Evolutionary conservation across 441 rosid genomes (phyloP).

Genomic region (Erodium texanum): DNA sequence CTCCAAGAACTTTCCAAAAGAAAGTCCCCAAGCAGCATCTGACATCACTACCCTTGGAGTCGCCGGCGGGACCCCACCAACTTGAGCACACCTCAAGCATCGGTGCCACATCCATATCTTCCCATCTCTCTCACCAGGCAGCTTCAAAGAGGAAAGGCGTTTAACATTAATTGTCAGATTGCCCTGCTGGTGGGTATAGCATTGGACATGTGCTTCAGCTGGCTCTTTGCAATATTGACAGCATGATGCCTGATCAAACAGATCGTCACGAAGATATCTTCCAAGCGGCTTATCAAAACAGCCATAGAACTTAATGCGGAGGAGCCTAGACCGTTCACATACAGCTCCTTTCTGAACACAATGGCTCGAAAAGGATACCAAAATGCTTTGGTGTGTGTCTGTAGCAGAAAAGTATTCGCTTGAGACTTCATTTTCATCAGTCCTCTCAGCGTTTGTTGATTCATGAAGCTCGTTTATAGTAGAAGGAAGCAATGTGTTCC

Average conservation of each 20-base stretch:
- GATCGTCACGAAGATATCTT: constrained; percentile 75
- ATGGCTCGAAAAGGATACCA: constrained; percentile 91
- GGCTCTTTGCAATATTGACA: constrained; percentile 88
- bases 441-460: constrained; percentile 30
- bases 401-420: constrained; percentile 85
- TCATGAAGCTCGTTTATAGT: constrained; percentile 25
- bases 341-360: constrained; percentile 96
- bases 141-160: constrained; percentile 54
- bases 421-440: constrained; percentile 29
- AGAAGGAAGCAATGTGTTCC: constrained; percentile 16
- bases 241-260: constrained; percentile 73
- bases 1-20: constrained; percentile 97
- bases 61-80: constrained; percentile 83
- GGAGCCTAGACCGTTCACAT: constrained; percentile 87
- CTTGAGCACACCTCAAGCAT: constrained; percentile 79
- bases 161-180: constrained; percentile 91
- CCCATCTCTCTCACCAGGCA: constrained; percentile 89
- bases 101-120: constrained; percentile 99
- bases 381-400: constrained; percentile 90
- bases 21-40: constrained; percentile 99
- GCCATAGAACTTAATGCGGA: constrained; percentile 91
- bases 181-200: constrained; percentile 96
- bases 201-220: constrained; percentile 93
- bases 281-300: constrained; percentile 94
- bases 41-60: constrained; percentile 93